Conservation (phyloP, 805 yeast species). For the Candida suzukii region DNA sequence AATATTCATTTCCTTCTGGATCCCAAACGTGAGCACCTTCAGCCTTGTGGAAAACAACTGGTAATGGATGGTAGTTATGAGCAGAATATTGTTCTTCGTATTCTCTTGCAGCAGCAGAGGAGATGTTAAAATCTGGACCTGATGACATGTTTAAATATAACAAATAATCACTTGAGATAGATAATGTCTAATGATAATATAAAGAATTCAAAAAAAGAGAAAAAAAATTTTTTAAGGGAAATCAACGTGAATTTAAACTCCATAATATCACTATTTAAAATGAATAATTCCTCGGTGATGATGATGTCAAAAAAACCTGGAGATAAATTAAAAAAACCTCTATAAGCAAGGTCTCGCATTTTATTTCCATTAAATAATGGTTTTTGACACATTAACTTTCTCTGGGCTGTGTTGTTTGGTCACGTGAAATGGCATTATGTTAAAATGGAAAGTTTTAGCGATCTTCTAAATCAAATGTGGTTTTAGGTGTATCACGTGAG, state of each 20-base stretch:
- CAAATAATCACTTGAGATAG: neutral
- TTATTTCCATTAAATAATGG: neutral
- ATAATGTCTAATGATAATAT: no score
- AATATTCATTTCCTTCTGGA: conserved; percentile 91
- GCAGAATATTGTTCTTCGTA: conserved; percentile 83
- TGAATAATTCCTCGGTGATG: no score
- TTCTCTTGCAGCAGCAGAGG: conserved; percentile 57
- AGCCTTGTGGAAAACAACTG: conserved; percentile 87
- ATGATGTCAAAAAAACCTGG: no score
- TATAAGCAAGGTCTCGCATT: neutral
- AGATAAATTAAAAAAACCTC: neutral
- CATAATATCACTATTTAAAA: no score
- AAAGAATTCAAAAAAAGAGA: no score
- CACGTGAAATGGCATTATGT: no score
- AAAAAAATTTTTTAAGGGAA: no score
- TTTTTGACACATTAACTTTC: neutral
- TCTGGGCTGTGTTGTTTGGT: no score
- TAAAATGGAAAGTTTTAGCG: no score
- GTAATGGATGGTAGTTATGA: conserved; percentile 94
- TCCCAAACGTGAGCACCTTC: conserved; percentile 95
- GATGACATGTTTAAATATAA: neutral
- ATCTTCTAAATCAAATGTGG: no score
- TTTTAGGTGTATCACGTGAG: no score
- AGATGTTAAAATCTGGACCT: conserved; percentile 34
- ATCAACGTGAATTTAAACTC: neutral